Conservation (phyloP, 257 asterid species). For the Handroanthus guayacan region DNA sequence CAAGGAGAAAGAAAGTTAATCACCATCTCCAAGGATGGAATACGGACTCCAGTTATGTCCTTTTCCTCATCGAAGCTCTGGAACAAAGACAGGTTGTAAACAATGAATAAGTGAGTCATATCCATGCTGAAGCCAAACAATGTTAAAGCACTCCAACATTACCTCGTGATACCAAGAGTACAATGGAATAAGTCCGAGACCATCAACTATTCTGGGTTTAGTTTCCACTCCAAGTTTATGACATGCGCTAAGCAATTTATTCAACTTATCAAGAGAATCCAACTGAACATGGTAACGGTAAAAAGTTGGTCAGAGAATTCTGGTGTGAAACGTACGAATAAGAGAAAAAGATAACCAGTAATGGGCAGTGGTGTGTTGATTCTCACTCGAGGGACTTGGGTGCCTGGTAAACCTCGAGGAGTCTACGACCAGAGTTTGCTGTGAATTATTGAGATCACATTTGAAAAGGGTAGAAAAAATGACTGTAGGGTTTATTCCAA, state of each 20-base stretch:
- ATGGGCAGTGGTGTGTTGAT: not conserved
- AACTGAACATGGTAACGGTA: constrained; percentile 44
- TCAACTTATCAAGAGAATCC: constrained; percentile 79
- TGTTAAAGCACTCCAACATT: constrained; percentile 20
- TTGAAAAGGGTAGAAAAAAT: too few relatives aligned
- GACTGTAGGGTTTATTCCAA: not conserved
- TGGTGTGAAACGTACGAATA: not conserved
- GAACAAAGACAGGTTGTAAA: constrained; percentile 19
- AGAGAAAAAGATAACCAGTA: not conserved
- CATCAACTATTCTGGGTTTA: constrained; percentile 63
- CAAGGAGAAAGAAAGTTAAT: constrained; percentile 83
- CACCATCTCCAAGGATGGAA: constrained; percentile 94
- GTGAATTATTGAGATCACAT: not conserved
- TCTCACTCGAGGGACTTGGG: not conserved
- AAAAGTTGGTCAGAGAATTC: constrained; percentile 12
- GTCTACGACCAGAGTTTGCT: not conserved
- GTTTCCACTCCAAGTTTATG: constrained; percentile 73
- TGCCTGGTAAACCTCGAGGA: not conserved
- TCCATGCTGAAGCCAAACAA: constrained; percentile 21
- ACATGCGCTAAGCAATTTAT: constrained; percentile 68
- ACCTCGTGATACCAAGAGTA: constrained; percentile 97
- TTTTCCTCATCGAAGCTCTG: constrained; percentile 90
- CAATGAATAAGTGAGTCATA: constrained; percentile 26
- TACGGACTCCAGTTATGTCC: constrained; percentile 72
- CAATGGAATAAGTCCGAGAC: constrained; percentile 74